Evolutionary conservation across 2,329 filamentous ascomycete species (phyloP), one percentile per base, ranked within the genome.

Genomic region (Penicillium sp.): DNA sequence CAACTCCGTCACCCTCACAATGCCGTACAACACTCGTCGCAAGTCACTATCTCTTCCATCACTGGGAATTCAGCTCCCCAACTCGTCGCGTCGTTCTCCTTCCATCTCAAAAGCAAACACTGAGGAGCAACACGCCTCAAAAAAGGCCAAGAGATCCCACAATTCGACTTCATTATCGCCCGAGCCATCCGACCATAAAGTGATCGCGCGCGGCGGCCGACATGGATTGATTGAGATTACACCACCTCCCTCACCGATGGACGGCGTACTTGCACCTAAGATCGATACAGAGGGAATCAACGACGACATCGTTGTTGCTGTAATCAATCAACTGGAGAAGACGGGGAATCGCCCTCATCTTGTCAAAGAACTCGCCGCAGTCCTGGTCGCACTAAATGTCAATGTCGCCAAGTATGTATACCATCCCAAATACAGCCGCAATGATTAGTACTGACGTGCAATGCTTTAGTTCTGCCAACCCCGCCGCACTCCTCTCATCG

Each of bases 11-110:
- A 57, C 45, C 51, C 57, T 61, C 66, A 77, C 66, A 68, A 96
- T 96, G 91, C 89, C 88, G 70, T 97, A 97, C 82, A 96, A 97
- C 76, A 97, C 93, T 64, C 89, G 93, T 77, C 88, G 92, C 76
- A 97, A 97, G 81, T 96, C 91, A 70, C 80, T 99, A 63, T 97
- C 92, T 59, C 81, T 97, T 69, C 89, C 91, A 57, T 95, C 91
- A 63, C 83, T 97, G 67, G 94, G 94, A 72, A 96, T 97, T 67
- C 90, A 94, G 68, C 81, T 97, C 50, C 85, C 85, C 51, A 81
- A 80, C 66, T 74, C 78, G 59, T 81, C 81, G 61, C 80, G 82
- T 69, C 81, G 83, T 65, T 83, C 82, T 70, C 80, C 80, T 61
- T 82, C 82, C 60, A 73, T 78, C 61, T 87, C 89, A 61, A 84